A percentile compares a stretch with the other conserved stretches of the same genome.
Conservation (phyloP, 1,284 basidiomycete genomes). For the Chiua sp. region DNA sequence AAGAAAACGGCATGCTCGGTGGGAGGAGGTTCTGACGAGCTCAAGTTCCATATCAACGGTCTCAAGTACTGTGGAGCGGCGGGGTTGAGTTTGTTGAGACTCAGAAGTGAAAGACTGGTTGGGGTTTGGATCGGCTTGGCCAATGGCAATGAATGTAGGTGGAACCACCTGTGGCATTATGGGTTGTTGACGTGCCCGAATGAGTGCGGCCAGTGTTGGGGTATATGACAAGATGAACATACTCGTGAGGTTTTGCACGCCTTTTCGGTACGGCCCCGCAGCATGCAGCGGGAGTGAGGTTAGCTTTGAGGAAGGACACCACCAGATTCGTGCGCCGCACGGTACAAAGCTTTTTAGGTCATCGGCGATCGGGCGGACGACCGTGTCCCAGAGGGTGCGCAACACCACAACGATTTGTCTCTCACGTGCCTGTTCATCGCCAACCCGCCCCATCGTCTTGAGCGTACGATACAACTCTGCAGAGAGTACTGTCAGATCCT, state of each 20-base stretch:
- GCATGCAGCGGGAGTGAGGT: constrained; percentile 47
- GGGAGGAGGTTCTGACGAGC: constrained; percentile 26
- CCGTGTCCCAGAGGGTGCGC: constrained; percentile 37
- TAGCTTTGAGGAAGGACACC: constrained; percentile 46
- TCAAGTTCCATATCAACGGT: constrained; percentile 20
- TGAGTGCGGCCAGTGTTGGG: constrained; percentile 40
- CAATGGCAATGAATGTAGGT: constrained; percentile 27
- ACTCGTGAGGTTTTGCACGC: constrained; percentile 30
- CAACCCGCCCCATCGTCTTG: constrained; percentile 12
- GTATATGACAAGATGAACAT: constrained; percentile 45
- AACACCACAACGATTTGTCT: constrained; percentile 25
- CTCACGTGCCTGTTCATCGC: constrained; percentile 31
- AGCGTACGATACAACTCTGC: constrained; percentile 16
- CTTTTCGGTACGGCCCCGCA: constrained; percentile 36
- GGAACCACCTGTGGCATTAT: background rate
- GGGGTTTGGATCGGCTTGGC: constrained; percentile 17
- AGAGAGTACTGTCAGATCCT: constrained; percentile 18
- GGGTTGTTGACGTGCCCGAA: constrained; percentile 24
- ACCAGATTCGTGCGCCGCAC: constrained; percentile 46
- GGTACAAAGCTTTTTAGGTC: constrained; percentile 26
- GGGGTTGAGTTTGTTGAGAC: background rate
- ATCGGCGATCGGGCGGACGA: constrained; percentile 37
- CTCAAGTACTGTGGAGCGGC: constrained; percentile 8
- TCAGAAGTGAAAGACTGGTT: constrained; percentile 3
- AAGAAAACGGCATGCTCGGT: constrained; percentile 6